These are phyloP conservation scores for Coemansia sp. DNA, from an alignment of 371 early-diverging fungal genomes.

Conservation along the genomic window DNA sequence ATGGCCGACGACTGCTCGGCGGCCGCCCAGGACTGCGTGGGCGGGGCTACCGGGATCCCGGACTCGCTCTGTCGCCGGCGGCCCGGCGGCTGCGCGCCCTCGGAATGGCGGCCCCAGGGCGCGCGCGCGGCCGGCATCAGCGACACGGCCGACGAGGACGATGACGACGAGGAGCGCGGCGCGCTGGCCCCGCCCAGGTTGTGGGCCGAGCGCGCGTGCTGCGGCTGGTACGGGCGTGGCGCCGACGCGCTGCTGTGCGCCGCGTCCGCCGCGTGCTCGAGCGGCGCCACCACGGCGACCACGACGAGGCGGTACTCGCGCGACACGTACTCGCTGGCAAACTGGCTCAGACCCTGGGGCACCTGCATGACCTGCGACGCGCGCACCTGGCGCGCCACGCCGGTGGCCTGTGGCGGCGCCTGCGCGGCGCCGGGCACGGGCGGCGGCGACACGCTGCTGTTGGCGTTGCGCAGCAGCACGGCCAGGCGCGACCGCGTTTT, in stretches of 20 bases:
- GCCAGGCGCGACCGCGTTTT: conserved; percentile 36
- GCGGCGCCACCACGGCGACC: conserved; percentile 41
- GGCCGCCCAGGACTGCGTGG: conserved; percentile 12
- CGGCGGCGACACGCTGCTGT: conserved; percentile 8
- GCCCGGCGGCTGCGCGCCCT: not conserved
- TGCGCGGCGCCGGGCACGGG: not conserved
- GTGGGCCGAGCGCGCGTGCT: conserved; percentile 5
- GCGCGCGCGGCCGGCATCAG: not conserved
- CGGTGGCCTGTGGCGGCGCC: not conserved
- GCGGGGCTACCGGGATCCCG: not conserved
- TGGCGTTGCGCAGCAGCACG: conserved; percentile 14
- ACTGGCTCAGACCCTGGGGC: conserved; percentile 44
- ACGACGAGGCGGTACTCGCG: conserved; percentile 47
- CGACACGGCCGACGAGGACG: conserved; percentile 10
- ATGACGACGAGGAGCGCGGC: conserved; percentile 10
- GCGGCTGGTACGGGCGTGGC: not conserved
- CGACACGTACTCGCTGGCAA: conserved; percentile 44
- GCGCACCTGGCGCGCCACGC: conserved; percentile 35
- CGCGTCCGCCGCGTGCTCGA: conserved; percentile 13
- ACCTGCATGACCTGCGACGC: conserved; percentile 39
- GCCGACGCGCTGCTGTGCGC: conserved; percentile 14
- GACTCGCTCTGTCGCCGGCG: conserved; percentile 11
- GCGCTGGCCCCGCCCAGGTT: not conserved
- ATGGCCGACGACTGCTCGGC: conserved; percentile 45
- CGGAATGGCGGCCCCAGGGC: not conserved